Conservation (phyloP, 805 yeast species). For the Cyberlindnera americana region DNA sequence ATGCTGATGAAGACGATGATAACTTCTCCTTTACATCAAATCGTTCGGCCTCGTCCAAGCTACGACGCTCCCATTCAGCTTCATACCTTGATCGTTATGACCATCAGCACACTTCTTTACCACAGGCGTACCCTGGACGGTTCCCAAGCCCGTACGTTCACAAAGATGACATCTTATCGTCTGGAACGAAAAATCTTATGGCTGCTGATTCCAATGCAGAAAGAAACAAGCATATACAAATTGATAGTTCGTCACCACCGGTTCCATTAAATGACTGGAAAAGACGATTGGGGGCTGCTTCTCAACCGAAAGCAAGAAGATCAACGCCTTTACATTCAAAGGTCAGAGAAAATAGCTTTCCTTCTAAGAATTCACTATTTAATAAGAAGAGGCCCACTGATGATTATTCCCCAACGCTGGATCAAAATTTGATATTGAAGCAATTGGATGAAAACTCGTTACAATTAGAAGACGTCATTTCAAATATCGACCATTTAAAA, state of each 20-base stretch:
- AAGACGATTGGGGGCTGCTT: constrained; percentile 4
- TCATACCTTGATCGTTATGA: constrained; percentile 5
- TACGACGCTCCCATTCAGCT: constrained; percentile 12
- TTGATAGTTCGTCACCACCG: constrained; percentile 10
- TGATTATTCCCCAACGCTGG: constrained; percentile 7
- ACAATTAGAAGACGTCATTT: constrained; percentile 22
- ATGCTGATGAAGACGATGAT: constrained; percentile 15
- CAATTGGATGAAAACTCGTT: constrained; percentile 27
- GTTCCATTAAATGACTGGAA: constrained; percentile 6
- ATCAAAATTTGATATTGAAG: constrained; percentile 18
- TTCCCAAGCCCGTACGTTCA: constrained; percentile 23
- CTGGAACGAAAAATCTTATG: constrained; percentile 19
- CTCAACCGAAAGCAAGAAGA: neutral
- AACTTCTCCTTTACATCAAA: constrained; percentile 3
- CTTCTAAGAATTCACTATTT: neutral
- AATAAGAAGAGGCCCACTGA: neutral
- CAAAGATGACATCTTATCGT: constrained; percentile 16
- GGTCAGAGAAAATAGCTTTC: neutral
- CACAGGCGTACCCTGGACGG: constrained; percentile 25
- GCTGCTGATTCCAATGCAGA: constrained; percentile 21
- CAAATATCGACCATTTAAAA: constrained; percentile 1
- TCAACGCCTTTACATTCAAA: neutral
- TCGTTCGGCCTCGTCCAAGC: constrained; percentile 3
- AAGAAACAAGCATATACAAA: constrained; percentile 9
- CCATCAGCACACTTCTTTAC: constrained; percentile 8